phyloP scores from a whole-genome alignment of 2,329 filamentous ascomycete species.

The Capronia americana region DNA sequence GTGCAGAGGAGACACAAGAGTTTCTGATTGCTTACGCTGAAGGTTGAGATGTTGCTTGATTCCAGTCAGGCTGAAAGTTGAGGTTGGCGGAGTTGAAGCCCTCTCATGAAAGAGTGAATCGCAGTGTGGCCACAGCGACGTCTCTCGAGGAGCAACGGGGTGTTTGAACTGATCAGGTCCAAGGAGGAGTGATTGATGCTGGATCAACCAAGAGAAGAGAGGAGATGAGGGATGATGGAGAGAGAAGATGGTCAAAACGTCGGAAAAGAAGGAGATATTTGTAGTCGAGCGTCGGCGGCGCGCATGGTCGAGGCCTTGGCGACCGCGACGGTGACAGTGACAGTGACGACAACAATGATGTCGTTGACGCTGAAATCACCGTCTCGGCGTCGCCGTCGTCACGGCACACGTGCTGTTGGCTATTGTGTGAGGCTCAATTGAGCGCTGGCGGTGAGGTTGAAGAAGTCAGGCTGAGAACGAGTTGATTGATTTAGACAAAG shows the following conservation, averaged over 20 bases:
- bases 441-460: constrained; percentile 9
- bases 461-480: constrained; percentile 2
- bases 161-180: constrained; percentile 11
- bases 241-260: not conserved
- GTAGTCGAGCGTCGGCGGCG: not conserved
- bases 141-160: not conserved
- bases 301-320: constrained; percentile 8
- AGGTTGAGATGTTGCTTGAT: not conserved
- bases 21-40: constrained; percentile 6
- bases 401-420: not conserved
- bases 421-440: not conserved
- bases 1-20: not conserved
- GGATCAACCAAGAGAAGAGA: not conserved
- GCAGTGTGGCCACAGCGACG: not conserved
- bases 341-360: not conserved
- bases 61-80: not conserved
- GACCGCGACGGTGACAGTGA: constrained; percentile 4
- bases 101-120: not conserved
- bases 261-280: constrained; percentile 13
- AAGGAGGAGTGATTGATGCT: not conserved
- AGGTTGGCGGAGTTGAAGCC: not conserved
- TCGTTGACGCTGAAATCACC: not conserved
- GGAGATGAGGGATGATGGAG: not conserved
- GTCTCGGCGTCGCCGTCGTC: not conserved
- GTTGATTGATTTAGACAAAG: not conserved